Evolutionary conservation across 2,329 filamentous ascomycete genomes (phyloP).

Genomic region (Aspergillus chevalieri): DNA sequence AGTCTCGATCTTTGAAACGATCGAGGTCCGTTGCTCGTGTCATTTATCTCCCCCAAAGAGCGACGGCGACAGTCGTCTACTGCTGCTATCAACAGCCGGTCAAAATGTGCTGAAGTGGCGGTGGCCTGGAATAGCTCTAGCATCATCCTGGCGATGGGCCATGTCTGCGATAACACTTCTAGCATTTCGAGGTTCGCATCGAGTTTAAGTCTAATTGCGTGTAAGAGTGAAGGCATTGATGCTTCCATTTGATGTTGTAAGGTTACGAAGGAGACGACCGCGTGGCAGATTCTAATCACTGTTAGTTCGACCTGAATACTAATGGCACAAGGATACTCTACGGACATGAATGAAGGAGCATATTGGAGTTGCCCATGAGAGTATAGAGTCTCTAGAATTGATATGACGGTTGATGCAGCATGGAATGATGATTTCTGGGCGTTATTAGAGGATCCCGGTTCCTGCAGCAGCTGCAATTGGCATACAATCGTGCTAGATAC

Average conservation of each 20-base stretch:
- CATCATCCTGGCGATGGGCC: slow-evolving; percentile 8
- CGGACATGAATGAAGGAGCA: slow-evolving; percentile 6
- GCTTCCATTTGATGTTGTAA: slow-evolving; percentile 7
- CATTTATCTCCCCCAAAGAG: not conserved
- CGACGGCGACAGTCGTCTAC: slow-evolving; percentile 4
- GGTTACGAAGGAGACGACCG: slow-evolving; percentile 9
- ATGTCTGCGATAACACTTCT: slow-evolving; percentile 4
- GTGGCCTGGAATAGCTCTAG: slow-evolving; percentile 8
- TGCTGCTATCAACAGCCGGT: slow-evolving; percentile 1
- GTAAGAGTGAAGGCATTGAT: slow-evolving; percentile 8
- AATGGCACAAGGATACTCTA: not conserved
- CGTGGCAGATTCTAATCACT: slow-evolving; percentile 7
- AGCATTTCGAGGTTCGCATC: slow-evolving; percentile 8
- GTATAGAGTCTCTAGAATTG: slow-evolving; percentile 8
- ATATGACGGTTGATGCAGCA: slow-evolving; percentile 8
- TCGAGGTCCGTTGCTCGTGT: not conserved
- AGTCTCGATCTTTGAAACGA: slow-evolving; percentile 7
- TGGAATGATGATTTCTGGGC: slow-evolving; percentile 8
- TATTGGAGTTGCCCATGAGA: slow-evolving; percentile 7
- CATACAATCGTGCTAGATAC: slow-evolving; percentile 8
- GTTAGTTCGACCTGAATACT: not conserved
- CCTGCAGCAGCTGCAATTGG: slow-evolving; percentile 7
- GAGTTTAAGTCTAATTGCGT: slow-evolving; percentile 6
- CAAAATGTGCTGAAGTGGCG: slow-evolving; percentile 3
- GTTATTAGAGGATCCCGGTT: slow-evolving; percentile 2